These are phyloP conservation scores for Moesziomyces aphidis DNA, from an alignment of 1,284 basidiomycete genomes.

Conservation along the genomic window DNA sequence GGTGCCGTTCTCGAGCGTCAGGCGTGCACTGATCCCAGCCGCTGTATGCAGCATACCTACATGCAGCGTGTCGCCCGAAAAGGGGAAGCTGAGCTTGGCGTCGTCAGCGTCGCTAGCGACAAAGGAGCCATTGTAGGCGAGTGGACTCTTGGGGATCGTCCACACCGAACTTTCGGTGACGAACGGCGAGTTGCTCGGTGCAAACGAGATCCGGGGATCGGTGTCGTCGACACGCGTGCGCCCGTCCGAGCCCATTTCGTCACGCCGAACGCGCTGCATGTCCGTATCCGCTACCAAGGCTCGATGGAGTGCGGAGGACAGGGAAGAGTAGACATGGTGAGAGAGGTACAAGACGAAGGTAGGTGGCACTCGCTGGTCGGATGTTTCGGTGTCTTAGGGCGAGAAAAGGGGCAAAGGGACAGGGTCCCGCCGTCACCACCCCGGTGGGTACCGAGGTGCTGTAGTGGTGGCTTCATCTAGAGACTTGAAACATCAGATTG, in stretches of 20 bases:
- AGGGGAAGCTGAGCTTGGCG: slow-evolving; percentile 15
- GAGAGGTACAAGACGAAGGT: too few relatives aligned
- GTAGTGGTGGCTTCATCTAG: neutral
- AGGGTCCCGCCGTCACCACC: neutral
- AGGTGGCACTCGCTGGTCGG: too few relatives aligned
- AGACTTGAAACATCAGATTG: neutral
- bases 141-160: neutral
- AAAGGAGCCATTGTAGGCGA: slow-evolving; percentile 15
- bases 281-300: neutral
- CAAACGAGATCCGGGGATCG: slow-evolving; percentile 16
- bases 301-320: too few relatives aligned
- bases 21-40: slow-evolving; percentile 4
- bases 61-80: slow-evolving; percentile 21
- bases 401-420: neutral
- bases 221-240: slow-evolving; percentile 33
- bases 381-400: too few relatives aligned
- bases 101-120: slow-evolving; percentile 4
- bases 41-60: slow-evolving; percentile 24
- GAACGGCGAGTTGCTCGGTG: slow-evolving; percentile 18
- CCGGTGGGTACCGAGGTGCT: too few relatives aligned
- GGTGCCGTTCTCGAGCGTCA: slow-evolving; percentile 20
- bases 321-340: too few relatives aligned
- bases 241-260: neutral
- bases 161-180: slow-evolving; percentile 2
- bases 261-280: slow-evolving; percentile 2